These are phyloP conservation scores for Suhomyces bribrorum DNA, from an alignment of 1,139 yeast genomes.

Conservation along the genomic window DNA sequence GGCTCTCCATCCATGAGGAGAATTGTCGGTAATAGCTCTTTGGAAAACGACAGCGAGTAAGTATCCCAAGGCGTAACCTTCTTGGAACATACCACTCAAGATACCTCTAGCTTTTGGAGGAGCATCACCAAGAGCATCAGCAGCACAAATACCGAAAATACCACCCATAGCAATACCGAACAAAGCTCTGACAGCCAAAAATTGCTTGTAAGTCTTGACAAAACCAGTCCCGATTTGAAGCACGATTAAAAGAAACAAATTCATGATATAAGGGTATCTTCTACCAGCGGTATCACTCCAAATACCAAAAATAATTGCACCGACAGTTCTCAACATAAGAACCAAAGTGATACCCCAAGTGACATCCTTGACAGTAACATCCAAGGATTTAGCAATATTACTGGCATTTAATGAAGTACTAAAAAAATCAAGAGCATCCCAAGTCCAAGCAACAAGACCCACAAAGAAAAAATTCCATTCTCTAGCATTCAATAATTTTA, in stretches of 20 bases:
- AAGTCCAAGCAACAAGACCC: slow-evolving; percentile 44
- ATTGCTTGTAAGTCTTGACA: slow-evolving; percentile 37
- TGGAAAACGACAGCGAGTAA: slow-evolving; percentile 44
- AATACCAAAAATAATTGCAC: slow-evolving; percentile 41
- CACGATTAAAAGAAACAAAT: slow-evolving; percentile 31
- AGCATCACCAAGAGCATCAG: slow-evolving; percentile 42
- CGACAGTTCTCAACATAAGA: slow-evolving; percentile 47
- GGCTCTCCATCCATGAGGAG: slow-evolving; percentile 40
- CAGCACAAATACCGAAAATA: slow-evolving; percentile 40
- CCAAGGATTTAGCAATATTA: slow-evolving; percentile 32
- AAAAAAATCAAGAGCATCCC: slow-evolving; percentile 48
- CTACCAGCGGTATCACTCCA: slow-evolving; percentile 42
- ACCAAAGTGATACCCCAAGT: slow-evolving; percentile 50
- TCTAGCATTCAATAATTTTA: slow-evolving; percentile 28
- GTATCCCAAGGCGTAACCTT: slow-evolving; percentile 48
- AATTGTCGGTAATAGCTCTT: slow-evolving; percentile 39
- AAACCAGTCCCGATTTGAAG: slow-evolving; percentile 46
- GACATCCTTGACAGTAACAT: slow-evolving; percentile 28
- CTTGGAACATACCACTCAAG: slow-evolving; percentile 44
- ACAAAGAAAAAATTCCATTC: slow-evolving; percentile 41
- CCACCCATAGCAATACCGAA: slow-evolving; percentile 51
- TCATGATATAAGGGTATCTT: slow-evolving; percentile 40
- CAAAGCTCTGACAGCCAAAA: slow-evolving; percentile 42
- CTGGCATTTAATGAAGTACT: slow-evolving; percentile 37
- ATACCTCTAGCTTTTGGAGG: slow-evolving; percentile 41